Conservation (phyloP, 495 filamentous ascomycete species). For the Extremus antarcticus region DNA sequence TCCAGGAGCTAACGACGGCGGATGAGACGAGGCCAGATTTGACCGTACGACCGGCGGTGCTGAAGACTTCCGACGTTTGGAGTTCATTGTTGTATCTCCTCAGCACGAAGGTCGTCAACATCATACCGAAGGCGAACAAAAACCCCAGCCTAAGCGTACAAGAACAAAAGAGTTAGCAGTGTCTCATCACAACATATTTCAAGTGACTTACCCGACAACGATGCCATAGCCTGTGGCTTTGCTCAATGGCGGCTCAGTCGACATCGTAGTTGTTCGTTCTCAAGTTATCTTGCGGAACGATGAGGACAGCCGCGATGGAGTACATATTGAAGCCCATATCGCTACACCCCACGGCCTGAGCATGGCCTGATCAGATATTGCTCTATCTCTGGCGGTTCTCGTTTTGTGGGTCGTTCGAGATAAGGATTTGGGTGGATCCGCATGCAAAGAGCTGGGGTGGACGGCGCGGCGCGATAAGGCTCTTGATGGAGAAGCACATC, state of each 20-base stretch:
- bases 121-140: slow-evolving; percentile 21
- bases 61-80: slow-evolving; percentile 96
- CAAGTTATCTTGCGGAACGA: too few relatives aligned
- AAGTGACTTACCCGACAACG: not conserved
- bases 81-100: slow-evolving; percentile 77
- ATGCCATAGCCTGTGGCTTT: slow-evolving; percentile 8
- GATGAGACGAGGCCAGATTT: slow-evolving; percentile 90
- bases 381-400: not conserved
- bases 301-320: too few relatives aligned
- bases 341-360: not conserved
- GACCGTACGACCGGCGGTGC: slow-evolving; percentile 83
- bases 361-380: not conserved
- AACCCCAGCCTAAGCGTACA: not conserved
- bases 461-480: not conserved
- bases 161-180: not conserved
- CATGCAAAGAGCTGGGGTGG: not conserved
- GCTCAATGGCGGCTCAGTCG: slow-evolving; percentile 12
- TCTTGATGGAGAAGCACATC: not conserved
- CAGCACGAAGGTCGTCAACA: slow-evolving; percentile 32
- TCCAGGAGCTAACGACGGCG: slow-evolving; percentile 94
- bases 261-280: slow-evolving; percentile 3
- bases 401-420: not conserved
- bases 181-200: not conserved
- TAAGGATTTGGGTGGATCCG: not conserved
- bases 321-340: too few relatives aligned